These are phyloP conservation scores for Spergularia azorica DNA, from an alignment of 179 eudicot species.

Conservation along the genomic window DNA sequence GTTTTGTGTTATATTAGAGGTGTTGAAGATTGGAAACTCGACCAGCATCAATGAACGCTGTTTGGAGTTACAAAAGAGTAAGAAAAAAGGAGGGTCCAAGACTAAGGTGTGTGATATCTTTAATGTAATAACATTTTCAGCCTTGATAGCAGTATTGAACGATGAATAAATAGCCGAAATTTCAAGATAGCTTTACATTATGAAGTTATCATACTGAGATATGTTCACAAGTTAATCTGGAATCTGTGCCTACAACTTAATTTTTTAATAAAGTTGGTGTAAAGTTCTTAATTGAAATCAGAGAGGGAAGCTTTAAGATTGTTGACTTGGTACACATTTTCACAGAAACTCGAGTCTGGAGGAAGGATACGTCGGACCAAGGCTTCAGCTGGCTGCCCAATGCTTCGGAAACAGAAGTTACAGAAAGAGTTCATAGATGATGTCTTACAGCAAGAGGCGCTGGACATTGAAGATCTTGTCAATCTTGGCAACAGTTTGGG, in stretches of 20 bases:
- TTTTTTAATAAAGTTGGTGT: background rate
- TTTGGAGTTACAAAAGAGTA: slow-evolving; percentile 89
- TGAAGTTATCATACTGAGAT: background rate
- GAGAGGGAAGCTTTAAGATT: background rate
- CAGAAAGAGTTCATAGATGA: slow-evolving; percentile 63
- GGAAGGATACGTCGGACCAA: slow-evolving; percentile 55
- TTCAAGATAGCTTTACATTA: too few species aligned
- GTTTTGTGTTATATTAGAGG: slow-evolving; percentile 46
- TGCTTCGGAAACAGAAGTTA: slow-evolving; percentile 71
- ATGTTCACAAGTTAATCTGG: background rate
- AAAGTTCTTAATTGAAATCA: background rate
- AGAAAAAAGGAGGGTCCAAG: slow-evolving; percentile 61
- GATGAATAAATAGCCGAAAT: background rate
- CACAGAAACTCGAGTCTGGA: slow-evolving; percentile 63
- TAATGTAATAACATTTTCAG: background rate
- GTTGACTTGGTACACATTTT: slow-evolving; percentile 14
- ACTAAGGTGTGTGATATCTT: slow-evolving; percentile 55
- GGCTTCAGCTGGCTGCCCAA: slow-evolving; percentile 82
- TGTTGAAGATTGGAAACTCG: slow-evolving; percentile 68
- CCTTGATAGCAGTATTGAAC: background rate
- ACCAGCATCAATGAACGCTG: slow-evolving; percentile 78
- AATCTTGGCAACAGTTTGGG: slow-evolving; percentile 68
- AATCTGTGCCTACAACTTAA: background rate
- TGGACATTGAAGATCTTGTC: slow-evolving; percentile 94
- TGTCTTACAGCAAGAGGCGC: slow-evolving; percentile 52